Conservation (phyloP, 2,329 filamentous ascomycete species). For the Aspergillus amoenus region DNA sequence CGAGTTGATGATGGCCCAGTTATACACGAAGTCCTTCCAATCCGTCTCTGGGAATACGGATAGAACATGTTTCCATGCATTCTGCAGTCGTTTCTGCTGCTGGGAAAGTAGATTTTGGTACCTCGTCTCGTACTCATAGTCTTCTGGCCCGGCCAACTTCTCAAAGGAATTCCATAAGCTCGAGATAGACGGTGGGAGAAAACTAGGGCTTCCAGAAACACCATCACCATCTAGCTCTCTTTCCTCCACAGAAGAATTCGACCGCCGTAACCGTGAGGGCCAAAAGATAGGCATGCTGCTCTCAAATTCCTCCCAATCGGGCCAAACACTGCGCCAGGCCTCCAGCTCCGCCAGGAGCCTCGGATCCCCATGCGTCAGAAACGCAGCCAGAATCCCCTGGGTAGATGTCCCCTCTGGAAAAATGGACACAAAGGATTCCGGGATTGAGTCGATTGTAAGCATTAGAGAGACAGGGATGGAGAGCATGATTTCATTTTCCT, state of each 20-base stretch:
- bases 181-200: slow-evolving; percentile 38
- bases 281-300: slow-evolving; percentile 59
- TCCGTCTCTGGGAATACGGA: slow-evolving; percentile 40
- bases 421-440: slow-evolving; percentile 50
- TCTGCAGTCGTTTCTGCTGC: slow-evolving; percentile 55
- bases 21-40: slow-evolving; percentile 48
- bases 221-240: neutral
- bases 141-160: slow-evolving; percentile 18
- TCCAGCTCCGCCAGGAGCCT: slow-evolving; percentile 49
- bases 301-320: slow-evolving; percentile 59
- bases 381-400: slow-evolving; percentile 70
- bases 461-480: slow-evolving; percentile 63
- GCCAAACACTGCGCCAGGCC: slow-evolving; percentile 67
- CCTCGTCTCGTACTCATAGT: slow-evolving; percentile 26
- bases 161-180: slow-evolving; percentile 33
- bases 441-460: slow-evolving; percentile 62
- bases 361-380: slow-evolving; percentile 54
- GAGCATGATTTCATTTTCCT: slow-evolving; percentile 60
- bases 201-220: neutral
- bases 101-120: slow-evolving; percentile 41
- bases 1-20: slow-evolving; percentile 59
- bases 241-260: neutral
- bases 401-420: slow-evolving; percentile 59
- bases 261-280: slow-evolving; percentile 42
- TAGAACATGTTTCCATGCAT: slow-evolving; percentile 50